phyloP scores from a whole-genome alignment of 176 grass and related monocot genomes.

The Oryza rufipogon region DNA sequence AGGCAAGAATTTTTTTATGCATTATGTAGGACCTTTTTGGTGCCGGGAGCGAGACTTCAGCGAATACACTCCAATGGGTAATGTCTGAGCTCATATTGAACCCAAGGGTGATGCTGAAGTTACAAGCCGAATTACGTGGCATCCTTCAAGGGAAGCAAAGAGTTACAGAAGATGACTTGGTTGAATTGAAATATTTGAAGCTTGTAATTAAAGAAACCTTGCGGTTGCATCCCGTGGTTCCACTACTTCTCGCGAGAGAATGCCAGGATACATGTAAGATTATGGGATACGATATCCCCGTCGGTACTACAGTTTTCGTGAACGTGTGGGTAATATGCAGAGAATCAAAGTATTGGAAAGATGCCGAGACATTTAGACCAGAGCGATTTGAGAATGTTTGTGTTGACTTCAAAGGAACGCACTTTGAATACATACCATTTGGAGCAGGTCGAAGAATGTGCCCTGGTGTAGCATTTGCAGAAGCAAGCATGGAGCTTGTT shows the following conservation, averaged over 20 bases:
- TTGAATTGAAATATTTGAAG: background rate
- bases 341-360: background rate
- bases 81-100: conserved; percentile 4
- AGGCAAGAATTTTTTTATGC: background rate
- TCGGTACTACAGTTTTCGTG: background rate
- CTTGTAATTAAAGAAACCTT: background rate
- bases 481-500: background rate
- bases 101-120: background rate
- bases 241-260: background rate
- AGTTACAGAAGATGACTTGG: background rate
- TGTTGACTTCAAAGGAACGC: background rate
- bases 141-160: background rate
- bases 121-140: background rate
- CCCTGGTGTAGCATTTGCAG: background rate
- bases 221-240: background rate
- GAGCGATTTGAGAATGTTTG: background rate
- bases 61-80: background rate
- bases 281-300: background rate
- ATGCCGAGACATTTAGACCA: background rate
- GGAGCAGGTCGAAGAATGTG: background rate
- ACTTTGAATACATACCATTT: background rate
- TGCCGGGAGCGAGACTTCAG: background rate
- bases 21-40: background rate
- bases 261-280: background rate
- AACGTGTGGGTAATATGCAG: background rate